phyloP scores from a whole-genome alignment of 768 basidiomycete genomes.

The Suillus hirtellus region DNA sequence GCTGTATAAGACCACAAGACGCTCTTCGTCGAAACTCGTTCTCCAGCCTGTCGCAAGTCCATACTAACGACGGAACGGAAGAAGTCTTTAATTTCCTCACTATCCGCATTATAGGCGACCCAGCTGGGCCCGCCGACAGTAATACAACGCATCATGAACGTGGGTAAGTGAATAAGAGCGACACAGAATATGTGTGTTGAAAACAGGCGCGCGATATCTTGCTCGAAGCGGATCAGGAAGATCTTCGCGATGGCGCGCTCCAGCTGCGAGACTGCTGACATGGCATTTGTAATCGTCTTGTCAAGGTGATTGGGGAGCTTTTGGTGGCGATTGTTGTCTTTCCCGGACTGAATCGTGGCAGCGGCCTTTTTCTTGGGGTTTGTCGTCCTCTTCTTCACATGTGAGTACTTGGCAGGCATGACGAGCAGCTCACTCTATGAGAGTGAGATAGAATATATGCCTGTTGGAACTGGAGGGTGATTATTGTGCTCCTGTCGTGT shows the following conservation, averaged over 20 bases:
- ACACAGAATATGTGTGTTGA: slow-evolving; percentile 68
- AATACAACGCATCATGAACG: slow-evolving; percentile 64
- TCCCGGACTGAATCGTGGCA: slow-evolving; percentile 20
- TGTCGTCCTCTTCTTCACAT: slow-evolving; percentile 65
- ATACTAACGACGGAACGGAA: slow-evolving; percentile 68
- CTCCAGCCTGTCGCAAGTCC: slow-evolving; percentile 78
- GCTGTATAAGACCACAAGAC: slow-evolving; percentile 81
- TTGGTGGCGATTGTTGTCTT: slow-evolving; percentile 34
- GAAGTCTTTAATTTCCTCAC: slow-evolving; percentile 74
- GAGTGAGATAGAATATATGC: not conserved
- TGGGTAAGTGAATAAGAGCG: slow-evolving; percentile 65
- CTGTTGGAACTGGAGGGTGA: not conserved
- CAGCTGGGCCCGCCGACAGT: slow-evolving; percentile 65
- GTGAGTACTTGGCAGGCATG: slow-evolving; percentile 76
- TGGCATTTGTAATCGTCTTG: slow-evolving; percentile 53
- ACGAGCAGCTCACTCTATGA: not conserved
- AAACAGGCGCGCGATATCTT: slow-evolving; percentile 74
- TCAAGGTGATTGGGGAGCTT: slow-evolving; percentile 51
- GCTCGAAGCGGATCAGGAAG: slow-evolving; percentile 68
- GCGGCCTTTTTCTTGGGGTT: slow-evolving; percentile 49
- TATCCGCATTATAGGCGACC: slow-evolving; percentile 66
- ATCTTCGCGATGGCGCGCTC: slow-evolving; percentile 70
- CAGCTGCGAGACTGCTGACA: slow-evolving; percentile 63
- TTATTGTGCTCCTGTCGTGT: not conserved
- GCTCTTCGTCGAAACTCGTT: slow-evolving; percentile 77